Base-by-base conservation (phyloP, 306 rosid species). In the Medicago arabica region DNA sequence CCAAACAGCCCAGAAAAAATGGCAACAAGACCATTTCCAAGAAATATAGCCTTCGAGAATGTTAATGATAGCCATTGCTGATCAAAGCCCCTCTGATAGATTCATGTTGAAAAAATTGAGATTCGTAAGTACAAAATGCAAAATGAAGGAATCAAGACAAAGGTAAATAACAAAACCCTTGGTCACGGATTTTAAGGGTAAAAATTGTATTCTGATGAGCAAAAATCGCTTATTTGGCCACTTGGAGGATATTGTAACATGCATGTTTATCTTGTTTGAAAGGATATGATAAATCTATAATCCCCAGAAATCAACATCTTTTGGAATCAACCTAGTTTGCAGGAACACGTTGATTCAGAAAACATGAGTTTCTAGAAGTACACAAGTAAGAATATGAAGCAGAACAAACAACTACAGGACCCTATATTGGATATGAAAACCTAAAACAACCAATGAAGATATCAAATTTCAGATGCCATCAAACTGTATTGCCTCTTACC, bases 41-140 rank as follows among this genome's bases (percentile, higher is more conserved):
- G 91, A 84, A 96, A 90, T 81, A 96, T 87, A 39, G 96, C 98
- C 85, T 96, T 96, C 6, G 99, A 88, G 80, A 96, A 96, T 84
- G 96, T 89, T 49, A 90, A 74, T 5, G 99, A 92, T 64, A 92
- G 78, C 99, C 99, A 96, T 79, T 96, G 97, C 85, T 89, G 97
- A 38, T 96, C 98, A 81, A 92, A 96, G 69, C 93, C 90, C 84
- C 98, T 92, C 99, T 96, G 92, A 84, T 41, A 73, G 36, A 80
- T 68, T 59, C 62, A 75, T 23, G 60, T 5, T 16, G 11, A 15
- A 61, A 75, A 70, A 40, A 60, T 9, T 82, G 54, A 82, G 66
- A 84, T 65, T 71, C 67, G 76, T 74, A 44, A 69, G 59, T 80
- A 76, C 18, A 70, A 74, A 43, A 47, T 10, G 67, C 41, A 72